phyloP scores from a whole-genome alignment of 345 rosid species.

The Mangifera indica region DNA sequence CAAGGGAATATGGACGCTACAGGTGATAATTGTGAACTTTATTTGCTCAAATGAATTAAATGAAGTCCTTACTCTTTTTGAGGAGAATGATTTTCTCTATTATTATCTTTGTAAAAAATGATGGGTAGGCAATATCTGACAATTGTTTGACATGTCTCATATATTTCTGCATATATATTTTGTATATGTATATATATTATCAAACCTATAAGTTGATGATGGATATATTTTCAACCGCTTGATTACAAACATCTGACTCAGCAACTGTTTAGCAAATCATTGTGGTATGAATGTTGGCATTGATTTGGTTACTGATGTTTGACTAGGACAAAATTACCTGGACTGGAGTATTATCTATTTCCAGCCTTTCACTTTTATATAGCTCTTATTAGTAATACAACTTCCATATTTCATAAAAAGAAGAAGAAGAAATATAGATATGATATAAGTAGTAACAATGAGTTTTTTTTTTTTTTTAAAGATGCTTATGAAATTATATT shows the following conservation, averaged over 20 bases:
- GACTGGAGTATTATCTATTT: not conserved
- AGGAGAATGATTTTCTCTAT: not conserved
- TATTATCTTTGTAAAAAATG: not conserved
- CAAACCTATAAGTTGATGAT: not conserved
- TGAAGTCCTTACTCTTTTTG: constrained; percentile 4
- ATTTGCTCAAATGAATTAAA: not conserved
- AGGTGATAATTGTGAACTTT: constrained; percentile 45
- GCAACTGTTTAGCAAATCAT: not conserved
- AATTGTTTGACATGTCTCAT: not conserved
- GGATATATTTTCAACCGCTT: not conserved
- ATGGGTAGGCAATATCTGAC: not conserved
- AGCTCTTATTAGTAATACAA: no score
- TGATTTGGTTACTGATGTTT: not conserved
- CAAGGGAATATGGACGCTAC: constrained; percentile 95
- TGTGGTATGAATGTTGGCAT: not conserved
- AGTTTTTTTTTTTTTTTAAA: not conserved
- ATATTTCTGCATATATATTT: not conserved
- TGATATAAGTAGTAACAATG: not conserved
- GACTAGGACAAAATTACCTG: not conserved
- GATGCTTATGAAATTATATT: not conserved
- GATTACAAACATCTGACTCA: not conserved
- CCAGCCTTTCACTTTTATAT: not conserved
- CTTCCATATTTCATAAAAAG: no score
- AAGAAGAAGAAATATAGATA: not conserved
- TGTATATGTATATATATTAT: no score